These are phyloP conservation scores for Lizanozyma gosingica DNA, from an alignment of 1,139 yeast genomes.

Conservation along the genomic window DNA sequence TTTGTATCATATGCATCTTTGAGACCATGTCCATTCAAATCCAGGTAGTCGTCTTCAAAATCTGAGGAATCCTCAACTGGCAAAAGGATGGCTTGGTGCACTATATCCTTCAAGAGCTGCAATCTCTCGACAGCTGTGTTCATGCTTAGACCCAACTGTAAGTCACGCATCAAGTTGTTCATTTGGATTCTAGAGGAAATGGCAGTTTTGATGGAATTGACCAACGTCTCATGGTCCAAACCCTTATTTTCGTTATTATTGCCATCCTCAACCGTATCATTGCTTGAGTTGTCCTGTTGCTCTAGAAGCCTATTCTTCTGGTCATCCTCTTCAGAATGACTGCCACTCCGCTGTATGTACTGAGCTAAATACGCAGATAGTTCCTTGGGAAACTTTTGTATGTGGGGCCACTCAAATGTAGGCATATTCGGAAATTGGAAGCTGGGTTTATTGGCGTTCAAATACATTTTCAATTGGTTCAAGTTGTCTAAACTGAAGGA, in stretches of 20 bases:
- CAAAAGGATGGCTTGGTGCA: conserved; percentile 39
- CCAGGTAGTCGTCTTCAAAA: conserved; percentile 16
- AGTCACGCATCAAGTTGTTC: conserved; percentile 40
- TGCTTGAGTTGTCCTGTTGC: conserved; percentile 4
- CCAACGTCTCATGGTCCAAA: conserved; percentile 8
- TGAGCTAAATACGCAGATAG: conserved; percentile 3
- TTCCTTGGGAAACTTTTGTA: conserved; percentile 12
- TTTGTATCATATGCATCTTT: conserved; percentile 14
- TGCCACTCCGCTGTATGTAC: not conserved
- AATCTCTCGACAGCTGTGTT: conserved; percentile 48
- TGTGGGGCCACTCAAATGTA: conserved; percentile 11
- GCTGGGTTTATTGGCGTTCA: conserved; percentile 6
- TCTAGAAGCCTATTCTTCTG: conserved; percentile 4
- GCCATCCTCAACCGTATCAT: conserved; percentile 3
- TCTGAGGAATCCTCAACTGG: conserved; percentile 39
- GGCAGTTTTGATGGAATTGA: conserved; percentile 29
- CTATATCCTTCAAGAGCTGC: conserved; percentile 44
- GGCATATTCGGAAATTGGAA: conserved; percentile 1
- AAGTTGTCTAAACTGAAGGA: not conserved
- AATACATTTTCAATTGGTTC: conserved; percentile 10
- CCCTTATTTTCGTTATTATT: conserved; percentile 2
- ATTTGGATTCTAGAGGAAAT: conserved; percentile 38
- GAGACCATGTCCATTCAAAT: conserved; percentile 1
- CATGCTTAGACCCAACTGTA: conserved; percentile 43
- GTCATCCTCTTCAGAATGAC: not conserved